Evolutionary conservation across 192 early-diverging fungal genomes (phyloP).

Genomic region (Entomortierella parvispora): DNA sequence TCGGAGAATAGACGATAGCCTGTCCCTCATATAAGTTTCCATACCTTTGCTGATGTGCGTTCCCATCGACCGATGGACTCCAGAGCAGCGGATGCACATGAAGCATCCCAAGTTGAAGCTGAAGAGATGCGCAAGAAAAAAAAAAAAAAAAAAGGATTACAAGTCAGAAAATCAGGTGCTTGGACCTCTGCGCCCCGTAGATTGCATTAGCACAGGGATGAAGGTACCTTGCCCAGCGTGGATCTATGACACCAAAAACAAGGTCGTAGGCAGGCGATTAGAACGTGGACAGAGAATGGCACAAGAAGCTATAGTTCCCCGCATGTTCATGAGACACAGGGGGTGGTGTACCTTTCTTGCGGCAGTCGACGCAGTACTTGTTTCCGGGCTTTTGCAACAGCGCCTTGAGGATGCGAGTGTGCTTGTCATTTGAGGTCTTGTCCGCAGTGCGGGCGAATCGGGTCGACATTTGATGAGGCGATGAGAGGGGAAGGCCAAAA

Average conservation of each 20-base stretch:
- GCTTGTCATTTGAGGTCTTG: conserved; percentile 76
- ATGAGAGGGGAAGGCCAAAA: too few species aligned
- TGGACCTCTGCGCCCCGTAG: not conserved
- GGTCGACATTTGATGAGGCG: conserved; percentile 77
- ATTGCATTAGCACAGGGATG: not conserved
- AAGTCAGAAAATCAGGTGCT: not conserved
- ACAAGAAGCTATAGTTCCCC: not conserved
- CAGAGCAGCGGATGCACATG: conserved; percentile 75
- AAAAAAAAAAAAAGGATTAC: not conserved
- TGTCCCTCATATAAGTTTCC: too few species aligned
- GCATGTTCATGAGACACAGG: not conserved
- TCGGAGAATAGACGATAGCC: too few species aligned
- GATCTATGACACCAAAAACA: conserved; percentile 16
- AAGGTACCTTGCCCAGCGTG: conserved; percentile 44
- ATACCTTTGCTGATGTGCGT: conserved; percentile 89
- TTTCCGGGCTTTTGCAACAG: conserved; percentile 77
- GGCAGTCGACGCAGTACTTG: conserved; percentile 83
- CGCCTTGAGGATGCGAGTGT: conserved; percentile 75
- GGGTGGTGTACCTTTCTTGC: conserved; percentile 70
- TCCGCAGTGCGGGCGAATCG: conserved; percentile 72
- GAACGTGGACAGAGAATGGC: not conserved
- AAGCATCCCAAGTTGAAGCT: conserved; percentile 67
- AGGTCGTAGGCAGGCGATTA: not conserved
- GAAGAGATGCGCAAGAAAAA: not conserved
- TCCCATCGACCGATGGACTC: conserved; percentile 85